Evolutionary conservation across 768 basidiomycete species (phyloP).

Genomic region (Pleurotus tuber-regium): DNA sequence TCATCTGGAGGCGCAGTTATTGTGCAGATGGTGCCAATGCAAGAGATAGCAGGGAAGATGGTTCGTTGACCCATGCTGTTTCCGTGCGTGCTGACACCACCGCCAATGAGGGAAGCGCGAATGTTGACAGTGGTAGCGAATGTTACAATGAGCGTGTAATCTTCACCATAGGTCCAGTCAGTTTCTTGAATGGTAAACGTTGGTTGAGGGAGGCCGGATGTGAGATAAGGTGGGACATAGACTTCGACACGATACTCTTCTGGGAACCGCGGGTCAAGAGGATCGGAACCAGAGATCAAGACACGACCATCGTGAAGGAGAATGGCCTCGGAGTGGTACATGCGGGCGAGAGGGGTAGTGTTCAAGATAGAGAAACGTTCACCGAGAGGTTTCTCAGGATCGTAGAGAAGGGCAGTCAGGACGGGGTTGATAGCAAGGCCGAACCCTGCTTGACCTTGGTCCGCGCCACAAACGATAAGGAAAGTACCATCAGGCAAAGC

Average conservation of each 20-base stretch:
- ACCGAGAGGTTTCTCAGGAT: conserved; percentile 56
- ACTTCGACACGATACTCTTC: conserved; percentile 27
- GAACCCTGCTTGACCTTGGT: conserved; percentile 70
- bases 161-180: conserved; percentile 62
- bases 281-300: conserved; percentile 57
- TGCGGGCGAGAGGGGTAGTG: conserved; percentile 66
- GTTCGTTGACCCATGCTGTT: conserved; percentile 73
- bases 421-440: conserved; percentile 67
- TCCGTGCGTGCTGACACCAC: conserved; percentile 74
- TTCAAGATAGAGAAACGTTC: conserved; percentile 66
- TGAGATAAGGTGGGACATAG: conserved; percentile 87
- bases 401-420: conserved; percentile 63
- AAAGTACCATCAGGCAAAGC: conserved; percentile 73
- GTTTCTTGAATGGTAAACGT: conserved; percentile 51
- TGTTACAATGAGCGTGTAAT: conserved; percentile 48
- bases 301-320: conserved; percentile 75
- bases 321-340: conserved; percentile 78
- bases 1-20: conserved; percentile 76
- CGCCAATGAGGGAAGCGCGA: conserved; percentile 63
- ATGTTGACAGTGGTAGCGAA: conserved; percentile 44
- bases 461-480: conserved; percentile 75
- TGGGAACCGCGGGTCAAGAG: conserved; percentile 5
- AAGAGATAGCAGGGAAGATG: conserved; percentile 72
- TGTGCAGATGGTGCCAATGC: conserved; percentile 66
- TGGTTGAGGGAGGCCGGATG: conserved; percentile 58